Base-by-base conservation (phyloP, 2,329 filamentous ascomycete species). In the Juglanconis oblonga region DNA sequence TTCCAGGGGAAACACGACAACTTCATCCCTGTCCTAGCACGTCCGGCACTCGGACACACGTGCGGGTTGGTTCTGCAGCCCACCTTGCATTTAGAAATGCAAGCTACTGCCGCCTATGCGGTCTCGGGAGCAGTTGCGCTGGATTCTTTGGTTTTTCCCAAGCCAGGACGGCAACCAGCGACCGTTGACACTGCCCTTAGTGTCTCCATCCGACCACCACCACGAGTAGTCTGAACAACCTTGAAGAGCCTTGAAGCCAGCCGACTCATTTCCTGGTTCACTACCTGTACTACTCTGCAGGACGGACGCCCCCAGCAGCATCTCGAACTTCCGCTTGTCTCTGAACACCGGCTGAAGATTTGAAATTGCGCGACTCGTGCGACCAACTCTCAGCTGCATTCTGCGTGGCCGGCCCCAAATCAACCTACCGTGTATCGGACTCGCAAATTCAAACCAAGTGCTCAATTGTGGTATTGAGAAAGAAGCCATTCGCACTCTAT, bases 31-130 rank as follows among this genome's bases (percentile, higher is more conserved):
- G n/a, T n/a, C n/a, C n/a, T n/a, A n/a, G n/a, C n/a, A n/a, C n/a
- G n/a, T n/a, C n/a, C n/a, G n/a, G n/a, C n/a, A n/a, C n/a, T n/a
- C n/a, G n/a, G n/a, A n/a, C n/a, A n/a, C n/a, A n/a, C n/a, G n/a
- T n/a, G n/a, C n/a, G n/a, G n/a, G n/a, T n/a, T n/a, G n/a, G n/a
- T n/a, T n/a, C n/a, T n/a, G n/a, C n/a, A n/a, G n/a, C n/a, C n/a
- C n/a, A n/a, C n/a, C n/a, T n/a, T n/a, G n/a, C n/a, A n/a, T n/a
- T n/a, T n/a, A n/a, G n/a, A 48, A 56, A 53, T 55, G 53, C 58
- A 52, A 57, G 57, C 57, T 62, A 62, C 53, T 62, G 49, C 57
- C 60, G 57, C 57, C 60, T 45, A 53, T 14, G 57, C 60, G 57
- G 50, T 57, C 53, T 53, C 60, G 60, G 57, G 45, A 57, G 42